Conservation (phyloP, 2,329 filamentous ascomycete species). For the Monilinia fructicola region DNA sequence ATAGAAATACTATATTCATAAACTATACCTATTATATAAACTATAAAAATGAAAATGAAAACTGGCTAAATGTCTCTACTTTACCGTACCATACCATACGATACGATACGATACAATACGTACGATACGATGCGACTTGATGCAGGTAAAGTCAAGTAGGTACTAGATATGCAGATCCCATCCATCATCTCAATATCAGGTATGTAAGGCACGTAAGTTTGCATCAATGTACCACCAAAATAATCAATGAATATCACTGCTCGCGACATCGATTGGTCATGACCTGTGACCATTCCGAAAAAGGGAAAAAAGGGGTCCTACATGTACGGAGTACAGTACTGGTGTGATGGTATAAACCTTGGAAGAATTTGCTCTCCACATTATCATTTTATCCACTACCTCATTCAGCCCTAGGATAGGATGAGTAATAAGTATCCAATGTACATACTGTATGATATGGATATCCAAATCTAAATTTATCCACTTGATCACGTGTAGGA, state of each 20-base stretch:
- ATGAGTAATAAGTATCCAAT: no score
- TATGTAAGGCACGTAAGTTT: conserved; percentile 1
- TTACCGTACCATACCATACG: no score
- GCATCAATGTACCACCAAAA: background rate
- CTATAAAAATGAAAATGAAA: no score
- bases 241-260: background rate
- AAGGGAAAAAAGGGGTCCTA: background rate
- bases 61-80: no score
- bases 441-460: no score
- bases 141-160: background rate
- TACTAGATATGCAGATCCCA: background rate
- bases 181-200: background rate
- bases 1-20: no score
- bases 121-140: no score
- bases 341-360: background rate
- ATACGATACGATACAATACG: no score
- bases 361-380: conserved; percentile 2
- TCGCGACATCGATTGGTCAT: background rate
- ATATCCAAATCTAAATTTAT: background rate
- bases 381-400: background rate
- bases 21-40: no score
- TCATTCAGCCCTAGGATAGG: conserved; percentile 11
- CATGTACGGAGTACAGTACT: background rate
- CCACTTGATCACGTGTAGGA: background rate
- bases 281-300: background rate